Evolutionary conservation across 495 filamentous ascomycete genomes (phyloP), one percentile per base, ranked within the genome.

Genomic region (Aspergillus steynii): DNA sequence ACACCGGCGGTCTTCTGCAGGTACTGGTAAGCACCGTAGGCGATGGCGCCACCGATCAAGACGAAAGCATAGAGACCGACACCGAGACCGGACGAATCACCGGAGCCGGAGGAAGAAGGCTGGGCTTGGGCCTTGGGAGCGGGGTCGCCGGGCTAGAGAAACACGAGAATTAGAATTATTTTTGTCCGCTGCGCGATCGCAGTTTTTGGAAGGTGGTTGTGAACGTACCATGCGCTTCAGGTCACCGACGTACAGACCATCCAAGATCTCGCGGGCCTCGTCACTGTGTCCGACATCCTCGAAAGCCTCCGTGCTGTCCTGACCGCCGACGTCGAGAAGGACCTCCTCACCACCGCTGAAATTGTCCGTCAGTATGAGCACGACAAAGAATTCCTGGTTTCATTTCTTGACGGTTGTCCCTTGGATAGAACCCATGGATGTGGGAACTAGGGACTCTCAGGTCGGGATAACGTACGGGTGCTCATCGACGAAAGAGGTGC

Each of bases 221-320:
- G n/a, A 46, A 72, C 82, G 65, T 86, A 97, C 94, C 82, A 88
- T 74, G 74, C 93, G 86, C 86, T 97, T 97, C 66, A 99, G 78
- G 29, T 65, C 85, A 57, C 92, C 95, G 63, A 96, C 86, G 34
- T 88, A 78, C 62, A 97, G 80, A 64, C 87, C 86, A 28, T 88
- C 84, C 20, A 99, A 86, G 70, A 97, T 93, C 82, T 97, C 92
- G 55, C 96, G 89, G 61, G 96, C 96, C 82, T 99, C 96, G 75
- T 99, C 96, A 74, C 90, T 95, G 88, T 99, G 96, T 63, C 96
- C 96, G 74, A 99, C 96, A 78, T 99, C 96, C 82, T 99, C 95
- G 75, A 99, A 99, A 59, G 95, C 93, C 78, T 98, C 96, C 68
- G 95, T 96, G 67, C 92, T 90, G 79, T 99, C 95, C 79, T 96